A percentile compares a stretch with the other conserved stretches of the same genome.
Conservation (phyloP, 2,329 filamentous ascomycete species). For the Aspergillus versicolor region DNA sequence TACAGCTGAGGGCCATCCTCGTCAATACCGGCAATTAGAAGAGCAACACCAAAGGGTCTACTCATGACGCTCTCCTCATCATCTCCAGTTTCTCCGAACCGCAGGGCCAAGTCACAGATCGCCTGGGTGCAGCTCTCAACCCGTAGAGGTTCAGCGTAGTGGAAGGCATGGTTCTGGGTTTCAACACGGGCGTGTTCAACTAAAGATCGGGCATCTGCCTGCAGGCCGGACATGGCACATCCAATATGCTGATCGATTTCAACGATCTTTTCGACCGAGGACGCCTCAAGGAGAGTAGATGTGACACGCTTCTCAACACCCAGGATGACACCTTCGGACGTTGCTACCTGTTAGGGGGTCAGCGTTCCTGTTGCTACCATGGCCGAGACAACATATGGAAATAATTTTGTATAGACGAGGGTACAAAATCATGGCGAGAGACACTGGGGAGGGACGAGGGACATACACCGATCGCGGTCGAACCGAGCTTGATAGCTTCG, state of each 20-base stretch:
- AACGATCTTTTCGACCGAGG: conserved; percentile 98
- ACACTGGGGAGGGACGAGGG: conserved; percentile 3
- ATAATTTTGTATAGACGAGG: background rate
- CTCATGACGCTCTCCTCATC: conserved; percentile 99
- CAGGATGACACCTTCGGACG: conserved; percentile 89
- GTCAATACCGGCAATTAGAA: conserved; percentile 95
- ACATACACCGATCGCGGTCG: conserved; percentile 88
- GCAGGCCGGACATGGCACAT: conserved; percentile 96
- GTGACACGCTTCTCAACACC: conserved; percentile 99
- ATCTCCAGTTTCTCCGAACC: conserved; percentile 96
- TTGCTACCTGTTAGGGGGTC: conserved; percentile 64
- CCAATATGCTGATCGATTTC: conserved; percentile 99
- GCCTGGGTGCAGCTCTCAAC: conserved; percentile 98
- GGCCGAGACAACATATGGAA: background rate
- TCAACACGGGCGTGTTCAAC: conserved; percentile 98
- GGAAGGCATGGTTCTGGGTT: conserved; percentile 94
- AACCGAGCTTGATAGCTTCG: conserved; percentile 99
- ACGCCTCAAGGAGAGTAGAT: conserved; percentile 93
- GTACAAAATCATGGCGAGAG: background rate
- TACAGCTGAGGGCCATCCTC: conserved; percentile 92
- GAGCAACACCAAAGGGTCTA: conserved; percentile 90
- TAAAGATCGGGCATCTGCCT: conserved; percentile 97
- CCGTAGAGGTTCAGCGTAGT: conserved; percentile 92
- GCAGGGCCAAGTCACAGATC: conserved; percentile 93
- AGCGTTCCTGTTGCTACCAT: conserved; percentile 10